Evolutionary conservation across 768 basidiomycete genomes (phyloP), one percentile per base, ranked within the genome.

Genomic region (Leccinellum albellum): DNA sequence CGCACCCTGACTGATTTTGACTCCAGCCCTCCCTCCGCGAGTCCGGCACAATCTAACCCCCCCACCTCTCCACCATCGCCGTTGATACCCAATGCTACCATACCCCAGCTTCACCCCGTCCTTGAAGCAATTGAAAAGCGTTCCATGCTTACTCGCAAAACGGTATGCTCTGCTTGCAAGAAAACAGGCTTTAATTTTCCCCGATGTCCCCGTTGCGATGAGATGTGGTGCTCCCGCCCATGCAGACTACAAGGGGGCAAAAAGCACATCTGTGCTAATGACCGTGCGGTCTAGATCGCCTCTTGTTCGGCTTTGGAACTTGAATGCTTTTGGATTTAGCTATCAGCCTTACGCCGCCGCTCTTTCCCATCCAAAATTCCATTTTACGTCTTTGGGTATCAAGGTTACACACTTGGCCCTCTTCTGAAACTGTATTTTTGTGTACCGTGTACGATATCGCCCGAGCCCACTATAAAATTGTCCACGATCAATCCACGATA

Each of bases 201-300:
- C 14, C 78, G 79, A n/a, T 87, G 86, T 65, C 75, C 79, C 7
- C 81, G 78, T 57, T 87, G 86, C 60, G 70, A 75, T 23, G 77
- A 78, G 29, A 79, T 75, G 72, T 87, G 86, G 86, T 87, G 86
- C 62, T 86, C 85, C 24, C 75, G 86, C 53, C 70, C 79, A 29
- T 87, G 86, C 66, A 76, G 86, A 53, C 62, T 87, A 54, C 71
- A 75, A 46, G 78, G 75, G 21, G 81, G 78, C 35, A 80, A 78
- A 63, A 78, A 78, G 63, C 85, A 86, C 66, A 61, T 73, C 10
- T 85, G 85, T 59, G 58, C 63, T 37, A 23, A 29, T 17, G 20
- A 17, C 26, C 63, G 56, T 55, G 53, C 51, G 42, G 57, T 15
- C 26, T 67, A 63, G 33, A 20, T n/a, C n/a, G 1, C 33, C 35